These are phyloP conservation scores for Paragyromitra xinjiangensis DNA, from an alignment of 495 filamentous ascomycete genomes.

Conservation along the genomic window DNA sequence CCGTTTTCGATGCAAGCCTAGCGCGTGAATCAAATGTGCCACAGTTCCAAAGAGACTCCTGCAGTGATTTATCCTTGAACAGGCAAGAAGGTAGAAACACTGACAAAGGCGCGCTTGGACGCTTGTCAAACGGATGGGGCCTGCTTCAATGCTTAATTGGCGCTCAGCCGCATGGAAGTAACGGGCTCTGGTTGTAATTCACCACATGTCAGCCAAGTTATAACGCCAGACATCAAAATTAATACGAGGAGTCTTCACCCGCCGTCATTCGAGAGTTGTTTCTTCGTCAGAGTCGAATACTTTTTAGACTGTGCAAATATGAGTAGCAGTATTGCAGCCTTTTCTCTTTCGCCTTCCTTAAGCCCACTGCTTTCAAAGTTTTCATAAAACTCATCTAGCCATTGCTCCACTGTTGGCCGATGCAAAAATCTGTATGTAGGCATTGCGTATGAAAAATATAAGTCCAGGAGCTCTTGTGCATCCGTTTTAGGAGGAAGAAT, in stretches of 20 bases:
- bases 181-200: slow-evolving; percentile 48
- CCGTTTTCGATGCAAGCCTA: slow-evolving; percentile 57
- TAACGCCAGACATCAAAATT: neutral
- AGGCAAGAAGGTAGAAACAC: slow-evolving; percentile 60
- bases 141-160: slow-evolving; percentile 58
- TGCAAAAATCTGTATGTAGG: slow-evolving; percentile 59
- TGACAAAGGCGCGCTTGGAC: slow-evolving; percentile 60
- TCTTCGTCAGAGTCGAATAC: slow-evolving; percentile 41
- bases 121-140: slow-evolving; percentile 56
- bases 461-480: slow-evolving; percentile 51
- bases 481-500: slow-evolving; percentile 50
- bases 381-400: slow-evolving; percentile 58
- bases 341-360: slow-evolving; percentile 47
- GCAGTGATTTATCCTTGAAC: slow-evolving; percentile 60
- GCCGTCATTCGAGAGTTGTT: slow-evolving; percentile 9
- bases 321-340: slow-evolving; percentile 57
- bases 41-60: slow-evolving; percentile 61
- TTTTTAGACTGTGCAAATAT: slow-evolving; percentile 55
- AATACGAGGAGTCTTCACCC: slow-evolving; percentile 23
- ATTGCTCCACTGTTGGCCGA: slow-evolving; percentile 58
- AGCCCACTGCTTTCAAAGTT: slow-evolving; percentile 53
- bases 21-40: slow-evolving; percentile 55
- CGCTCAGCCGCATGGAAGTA: slow-evolving; percentile 59
- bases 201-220: neutral
- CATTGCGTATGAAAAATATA: slow-evolving; percentile 59